Conservation (phyloP, 129 eudicot genomes). For the Ambrosia artemisiifolia region DNA sequence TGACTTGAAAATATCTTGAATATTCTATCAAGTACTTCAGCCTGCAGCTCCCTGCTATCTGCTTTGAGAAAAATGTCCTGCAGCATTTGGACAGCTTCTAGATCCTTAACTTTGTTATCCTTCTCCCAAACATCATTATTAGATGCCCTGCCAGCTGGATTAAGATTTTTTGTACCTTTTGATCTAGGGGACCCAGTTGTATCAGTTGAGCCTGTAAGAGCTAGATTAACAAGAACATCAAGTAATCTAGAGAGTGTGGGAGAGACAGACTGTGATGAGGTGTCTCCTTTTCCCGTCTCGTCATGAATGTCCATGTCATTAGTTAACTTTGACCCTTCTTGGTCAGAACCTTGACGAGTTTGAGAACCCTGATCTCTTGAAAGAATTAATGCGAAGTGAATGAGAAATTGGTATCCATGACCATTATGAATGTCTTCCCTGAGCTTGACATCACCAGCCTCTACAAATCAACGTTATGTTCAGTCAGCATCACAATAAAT, state of each 20-base stretch:
- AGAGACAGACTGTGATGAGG: conserved; percentile 49
- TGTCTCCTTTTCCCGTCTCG: conserved; percentile 34
- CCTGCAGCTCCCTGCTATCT: conserved; percentile 70
- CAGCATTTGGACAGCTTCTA: conserved; percentile 91
- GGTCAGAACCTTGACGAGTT: conserved; percentile 28
- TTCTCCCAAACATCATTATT: conserved; percentile 79
- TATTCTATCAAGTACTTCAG: conserved; percentile 86
- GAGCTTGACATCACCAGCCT: conserved; percentile 86
- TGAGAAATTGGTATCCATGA: conserved; percentile 93
- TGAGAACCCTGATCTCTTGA: conserved; percentile 45
- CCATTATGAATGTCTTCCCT: conserved; percentile 98
- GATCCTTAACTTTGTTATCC: conserved; percentile 82
- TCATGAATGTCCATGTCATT: conserved; percentile 37
- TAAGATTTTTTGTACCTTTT: conserved; percentile 41
- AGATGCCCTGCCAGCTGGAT: conserved; percentile 52
- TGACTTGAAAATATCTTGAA: conserved; percentile 96
- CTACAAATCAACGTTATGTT: conserved; percentile 44
- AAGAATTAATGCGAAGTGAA: conserved; percentile 82
- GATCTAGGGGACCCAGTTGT: conserved; percentile 34
- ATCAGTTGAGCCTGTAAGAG: conserved; percentile 69
- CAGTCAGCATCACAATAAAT: conserved; percentile 27
- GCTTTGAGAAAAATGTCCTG: conserved; percentile 97
- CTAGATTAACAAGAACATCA: conserved; percentile 76
- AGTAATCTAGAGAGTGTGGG: conserved; percentile 87
- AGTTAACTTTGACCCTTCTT: conserved; percentile 31